Evolutionary conservation across 2,329 filamentous ascomycete genomes (phyloP), one percentile per base, ranked within the genome.

Genomic region (Phaeosphaeria sp.): DNA sequence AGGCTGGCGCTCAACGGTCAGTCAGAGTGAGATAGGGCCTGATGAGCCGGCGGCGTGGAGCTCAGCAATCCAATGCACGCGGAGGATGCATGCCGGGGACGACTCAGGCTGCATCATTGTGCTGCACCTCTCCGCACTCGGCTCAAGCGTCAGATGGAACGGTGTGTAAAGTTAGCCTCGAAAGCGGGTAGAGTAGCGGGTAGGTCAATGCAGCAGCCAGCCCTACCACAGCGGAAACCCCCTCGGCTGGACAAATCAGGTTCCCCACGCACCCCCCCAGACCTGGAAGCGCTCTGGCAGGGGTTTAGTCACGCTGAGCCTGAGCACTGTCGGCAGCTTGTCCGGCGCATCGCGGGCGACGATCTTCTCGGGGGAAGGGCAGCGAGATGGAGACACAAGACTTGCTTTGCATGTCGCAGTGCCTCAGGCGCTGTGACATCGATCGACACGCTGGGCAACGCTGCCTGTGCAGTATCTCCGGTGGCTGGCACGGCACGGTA

Each of bases 161-260:
- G 20, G 49, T 51, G 25, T 30, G 36, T 27, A 58, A 56, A 55
- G 54, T 60, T 53, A 56, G 59, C 56, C 57, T 60, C 45, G 59
- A 39, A 59, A 42, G 55, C 53, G 61, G 61, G 56, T 53, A 39
- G 61, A 59, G 56, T 53, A 39, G 15, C 30, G 49, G 57, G 60
- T 55, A 56, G 56, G 49, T 49, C 50, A 43, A 56, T 22, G 58
- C 55, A 51, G 44, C 56, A 53, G 49, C 53, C 64, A 69, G 68
- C 68, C 64, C 58, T 68, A 71, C 61, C 55, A n/a, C n/a, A 59
- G 45, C 46, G 49, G n/a, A 42, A 27, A 55, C 39, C 44, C 58
- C 52, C 40, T 43, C 20, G 45, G 24, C 58, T 51, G 51, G 49
- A 46, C 53, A 53, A 45, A 40, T 53, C 56, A 53, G 27, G 30